phyloP scores from a whole-genome alignment of 352 stramenopile species.

The Globisporangium nunn region DNA sequence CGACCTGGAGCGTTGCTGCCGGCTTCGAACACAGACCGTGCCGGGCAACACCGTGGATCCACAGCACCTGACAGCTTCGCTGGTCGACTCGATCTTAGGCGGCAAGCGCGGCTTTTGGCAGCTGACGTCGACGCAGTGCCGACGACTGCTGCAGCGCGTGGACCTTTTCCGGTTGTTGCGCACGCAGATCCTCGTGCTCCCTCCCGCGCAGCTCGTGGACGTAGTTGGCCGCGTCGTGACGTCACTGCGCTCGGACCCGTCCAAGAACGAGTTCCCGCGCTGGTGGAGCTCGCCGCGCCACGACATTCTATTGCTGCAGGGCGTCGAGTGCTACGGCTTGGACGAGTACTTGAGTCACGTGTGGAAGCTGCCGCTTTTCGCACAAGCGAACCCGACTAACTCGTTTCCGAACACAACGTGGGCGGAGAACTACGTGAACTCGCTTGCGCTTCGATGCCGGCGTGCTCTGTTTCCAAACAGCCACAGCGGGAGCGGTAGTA shows the following conservation, averaged over 20 bases:
- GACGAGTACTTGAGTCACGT: constrained; percentile 60
- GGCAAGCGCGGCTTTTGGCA: constrained; percentile 55
- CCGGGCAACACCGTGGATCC: background rate
- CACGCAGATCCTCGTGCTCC: constrained; percentile 56
- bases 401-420: constrained; percentile 55
- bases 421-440: constrained; percentile 72
- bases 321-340: constrained; percentile 76
- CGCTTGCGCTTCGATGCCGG: constrained; percentile 27
- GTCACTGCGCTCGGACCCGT: constrained; percentile 13
- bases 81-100: constrained; percentile 46
- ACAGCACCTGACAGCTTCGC: background rate
- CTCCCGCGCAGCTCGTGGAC: constrained; percentile 49
- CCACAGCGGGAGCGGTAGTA: background rate
- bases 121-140: constrained; percentile 46
- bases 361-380: constrained; percentile 66
- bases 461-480: constrained; percentile 24
- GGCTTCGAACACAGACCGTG: constrained; percentile 19
- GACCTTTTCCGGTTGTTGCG: constrained; percentile 76
- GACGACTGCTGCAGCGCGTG: constrained; percentile 66
- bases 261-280: constrained; percentile 27
- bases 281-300: constrained; percentile 77
- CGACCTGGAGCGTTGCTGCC: constrained; percentile 58
- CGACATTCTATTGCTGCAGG: constrained; percentile 77
- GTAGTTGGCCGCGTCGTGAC: constrained; percentile 48
- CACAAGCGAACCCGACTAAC: constrained; percentile 22